Conservation (phyloP, 176 grass and related monocot species). For the Phyllostachys edulis region DNA sequence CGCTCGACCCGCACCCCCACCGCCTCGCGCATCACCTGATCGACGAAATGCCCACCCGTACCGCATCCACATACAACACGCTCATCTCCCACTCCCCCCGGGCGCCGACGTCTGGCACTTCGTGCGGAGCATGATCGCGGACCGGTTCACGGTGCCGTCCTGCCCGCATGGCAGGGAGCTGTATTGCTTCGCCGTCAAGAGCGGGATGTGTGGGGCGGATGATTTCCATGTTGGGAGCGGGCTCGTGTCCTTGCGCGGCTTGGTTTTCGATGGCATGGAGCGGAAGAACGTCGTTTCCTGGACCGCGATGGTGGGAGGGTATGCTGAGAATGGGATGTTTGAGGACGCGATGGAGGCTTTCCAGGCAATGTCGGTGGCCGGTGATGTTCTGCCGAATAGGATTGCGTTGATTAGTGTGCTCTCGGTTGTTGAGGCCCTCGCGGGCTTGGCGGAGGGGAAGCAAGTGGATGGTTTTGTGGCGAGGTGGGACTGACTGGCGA, state of each 20-base stretch:
- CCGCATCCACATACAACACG: constrained; percentile 59
- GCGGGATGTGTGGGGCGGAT: constrained; percentile 22
- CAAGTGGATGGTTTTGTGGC: constrained; percentile 48
- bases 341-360: constrained; percentile 43
- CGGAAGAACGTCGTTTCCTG: constrained; percentile 55
- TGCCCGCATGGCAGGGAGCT: constrained; percentile 60
- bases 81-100: constrained; percentile 31
- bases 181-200: constrained; percentile 48
- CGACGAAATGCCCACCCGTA: constrained; percentile 67
- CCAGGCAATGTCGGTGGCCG: constrained; percentile 37
- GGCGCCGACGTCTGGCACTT: constrained; percentile 18
- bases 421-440: constrained; percentile 39
- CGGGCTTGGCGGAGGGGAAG: constrained; percentile 33
- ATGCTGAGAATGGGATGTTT: constrained; percentile 43
- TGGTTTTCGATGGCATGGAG: constrained; percentile 38
- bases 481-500: constrained; percentile 37
- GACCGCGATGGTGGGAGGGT: constrained; percentile 59
- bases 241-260: constrained; percentile 36
- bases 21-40: constrained; percentile 47
- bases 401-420: constrained; percentile 57
- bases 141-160: constrained; percentile 51
- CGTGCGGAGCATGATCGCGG: constrained; percentile 41
- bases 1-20: background rate
- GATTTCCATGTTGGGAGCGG: constrained; percentile 61
- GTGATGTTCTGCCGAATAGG: constrained; percentile 42